Evolutionary conservation across 169 alveolate genomes (phyloP), one percentile per base, ranked within the genome.

Genomic region (Besnoitia besnoiti): DNA sequence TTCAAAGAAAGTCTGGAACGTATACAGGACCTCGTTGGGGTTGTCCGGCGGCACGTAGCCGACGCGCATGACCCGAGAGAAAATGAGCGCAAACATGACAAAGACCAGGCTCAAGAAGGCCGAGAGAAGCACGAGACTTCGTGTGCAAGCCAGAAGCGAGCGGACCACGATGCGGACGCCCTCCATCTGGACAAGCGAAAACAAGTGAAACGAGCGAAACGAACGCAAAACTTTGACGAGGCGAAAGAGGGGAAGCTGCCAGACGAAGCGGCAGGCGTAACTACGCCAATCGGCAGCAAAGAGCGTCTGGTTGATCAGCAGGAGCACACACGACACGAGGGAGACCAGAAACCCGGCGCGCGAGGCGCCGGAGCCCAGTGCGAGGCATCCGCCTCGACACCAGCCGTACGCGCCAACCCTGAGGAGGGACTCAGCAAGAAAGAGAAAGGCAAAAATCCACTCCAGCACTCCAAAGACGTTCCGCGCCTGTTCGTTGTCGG

Each of bases 1-100:
- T 27, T 91, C 94, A 37, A 55, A 50, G 61, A 77, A 40, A 46
- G 33, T 77, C 37, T 39, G 40, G 47, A 77, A 77, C 33, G 87
- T 77, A 59, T 77, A 77, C 59, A 37, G 61, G 61, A 44, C 59
- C n/a, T 39, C 87, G 8, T 42, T 46, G 3, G 61, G 50, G n/a
- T 42, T 37, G 42, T 77, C 87, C 8, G 87, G 59, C 16, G 61
- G 87, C 37, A 40, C 87, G 40, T 77, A 39, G 87, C n/a, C 39
- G 40, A 21, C 37, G 61, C 50, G 59, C 59, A 77, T 77, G 37
- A 77, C n/a, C 40, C 40, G 87, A 40, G 87, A 40, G 62, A 77
- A 30, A 5, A 44, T 40, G 55, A 40, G 37, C 37, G 87, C 87
- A 35, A 44, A 21, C 62, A 40, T 42, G 24, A 40, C 27, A 35